Conservation (phyloP, 306 rosid species). For the Vigna radiata region DNA sequence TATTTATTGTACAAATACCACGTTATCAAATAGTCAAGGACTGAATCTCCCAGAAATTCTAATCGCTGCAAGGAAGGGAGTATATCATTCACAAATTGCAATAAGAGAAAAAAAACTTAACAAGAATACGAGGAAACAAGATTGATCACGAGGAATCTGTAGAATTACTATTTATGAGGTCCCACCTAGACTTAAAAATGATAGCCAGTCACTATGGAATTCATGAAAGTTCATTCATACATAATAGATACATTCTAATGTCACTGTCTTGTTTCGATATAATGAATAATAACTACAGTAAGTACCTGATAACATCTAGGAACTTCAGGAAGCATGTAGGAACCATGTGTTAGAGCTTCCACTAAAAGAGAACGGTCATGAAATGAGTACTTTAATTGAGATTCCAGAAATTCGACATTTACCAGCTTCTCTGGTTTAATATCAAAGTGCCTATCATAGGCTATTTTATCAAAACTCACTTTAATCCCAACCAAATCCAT, state of each 20-base stretch:
- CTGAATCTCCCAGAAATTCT: conserved; percentile 83
- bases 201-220: not conserved
- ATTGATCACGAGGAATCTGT: not conserved
- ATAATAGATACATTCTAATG: not conserved
- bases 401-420: conserved; percentile 60
- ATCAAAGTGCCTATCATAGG: conserved; percentile 53
- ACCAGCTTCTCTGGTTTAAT: conserved; percentile 54
- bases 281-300: conserved; percentile 23
- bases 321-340: conserved; percentile 87
- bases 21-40: conserved; percentile 72
- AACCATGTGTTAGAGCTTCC: conserved; percentile 95
- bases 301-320: conserved; percentile 93
- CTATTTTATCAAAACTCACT: conserved; percentile 53
- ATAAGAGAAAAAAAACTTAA: not conserved
- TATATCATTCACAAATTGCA: conserved; percentile 20
- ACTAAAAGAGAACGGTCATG: conserved; percentile 61
- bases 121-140: not conserved
- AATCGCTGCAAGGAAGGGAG: conserved; percentile 63
- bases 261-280: not conserved
- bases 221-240: not conserved
- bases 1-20: conserved; percentile 60
- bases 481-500: conserved; percentile 80
- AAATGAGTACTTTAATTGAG: conserved; percentile 66
- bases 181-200: not conserved
- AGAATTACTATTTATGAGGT: conserved; percentile 15